A percentile compares a stretch with the other conserved stretches of the same genome.
These are phyloP conservation scores for Primulina huaijiensis DNA, from an alignment of 257 asterid species.

Conservation along the genomic window DNA sequence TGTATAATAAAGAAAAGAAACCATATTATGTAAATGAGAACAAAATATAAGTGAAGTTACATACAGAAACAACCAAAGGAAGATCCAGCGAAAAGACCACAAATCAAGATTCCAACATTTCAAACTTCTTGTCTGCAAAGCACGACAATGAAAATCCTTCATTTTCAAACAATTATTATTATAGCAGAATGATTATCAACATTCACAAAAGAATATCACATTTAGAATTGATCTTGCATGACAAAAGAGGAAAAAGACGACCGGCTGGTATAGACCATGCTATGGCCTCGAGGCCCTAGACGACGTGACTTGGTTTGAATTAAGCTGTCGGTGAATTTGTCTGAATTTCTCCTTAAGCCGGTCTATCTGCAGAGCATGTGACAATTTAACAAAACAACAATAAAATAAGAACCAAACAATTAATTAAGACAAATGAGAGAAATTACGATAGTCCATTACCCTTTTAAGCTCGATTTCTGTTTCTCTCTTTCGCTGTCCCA, in stretches of 20 bases:
- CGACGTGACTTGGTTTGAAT: conserved; percentile 39
- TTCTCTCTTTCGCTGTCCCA: conserved; percentile 72
- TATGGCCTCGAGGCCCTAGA: conserved; percentile 20
- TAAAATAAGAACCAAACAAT: background rate
- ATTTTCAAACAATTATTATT: too few relatives aligned
- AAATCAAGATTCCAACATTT: background rate
- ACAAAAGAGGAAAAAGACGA: conserved; percentile 22
- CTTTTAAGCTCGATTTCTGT: conserved; percentile 83
- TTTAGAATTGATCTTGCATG: background rate
- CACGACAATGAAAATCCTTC: background rate
- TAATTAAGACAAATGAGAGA: background rate
- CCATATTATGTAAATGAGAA: background rate
- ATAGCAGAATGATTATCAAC: background rate
- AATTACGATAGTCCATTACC: conserved; percentile 35
- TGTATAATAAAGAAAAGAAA: too few relatives aligned
- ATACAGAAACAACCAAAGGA: background rate
- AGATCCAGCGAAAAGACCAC: background rate
- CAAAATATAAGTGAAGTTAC: background rate
- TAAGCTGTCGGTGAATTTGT: conserved; percentile 66
- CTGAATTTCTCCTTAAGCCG: conserved; percentile 83
- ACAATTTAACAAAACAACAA: conserved; percentile 15
- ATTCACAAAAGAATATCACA: background rate
- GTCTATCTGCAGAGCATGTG: conserved; percentile 54
- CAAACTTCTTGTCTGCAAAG: background rate
- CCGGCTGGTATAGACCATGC: background rate